Base-by-base conservation (phyloP, 495 filamentous ascomycete genomes). In the Annulohypoxylon nitens region DNA sequence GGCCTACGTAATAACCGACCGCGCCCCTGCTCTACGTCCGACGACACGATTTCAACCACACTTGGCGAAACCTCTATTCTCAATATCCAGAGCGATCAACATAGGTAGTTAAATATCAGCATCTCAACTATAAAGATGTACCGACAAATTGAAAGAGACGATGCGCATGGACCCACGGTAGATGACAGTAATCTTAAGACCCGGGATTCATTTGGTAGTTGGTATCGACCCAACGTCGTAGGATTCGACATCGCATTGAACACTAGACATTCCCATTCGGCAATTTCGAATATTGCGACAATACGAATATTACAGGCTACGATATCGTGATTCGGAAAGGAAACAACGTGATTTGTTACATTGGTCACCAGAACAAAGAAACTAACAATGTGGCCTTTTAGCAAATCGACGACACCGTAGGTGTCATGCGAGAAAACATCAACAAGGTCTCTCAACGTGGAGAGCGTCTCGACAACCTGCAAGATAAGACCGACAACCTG, bases 391-490 rank as follows among this genome's bases (percentile, higher is more conserved):
- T 43, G 4, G 23, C 30, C 53, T 65, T 30, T 20, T 82, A 99
- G 96, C 92, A 98, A 97, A 97, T 99, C 83, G 91, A 98, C 78
- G 92, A 93, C 75, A 97, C 94, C 26, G 92, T 97, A 78, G 90
- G 90, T 76, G 91, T 94, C 57, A 97, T 97, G 94, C 90, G 91
- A 71, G 91, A 97, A 76, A 98, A 98, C 81, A 93, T 98, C 84
- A 93, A 93, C 83, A 95, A 93, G 81, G 92, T 97, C 47, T 91
- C 92, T 37, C 89, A 97, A 79, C 96, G 96, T 86, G 97, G 96
- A 74, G 94, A 92, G 73, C 88, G 90, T 75, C 89, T 99, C 67
- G 93, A 97, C 81, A 88, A 90, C 41, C 90, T 99, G 37, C 93
- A 97, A 84, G 91, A 97, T 81, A 98, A 98, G 88, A 97, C 97